phyloP scores from a whole-genome alignment of 148 eudicot genomes.

The Hydrangea macrophylla region DNA sequence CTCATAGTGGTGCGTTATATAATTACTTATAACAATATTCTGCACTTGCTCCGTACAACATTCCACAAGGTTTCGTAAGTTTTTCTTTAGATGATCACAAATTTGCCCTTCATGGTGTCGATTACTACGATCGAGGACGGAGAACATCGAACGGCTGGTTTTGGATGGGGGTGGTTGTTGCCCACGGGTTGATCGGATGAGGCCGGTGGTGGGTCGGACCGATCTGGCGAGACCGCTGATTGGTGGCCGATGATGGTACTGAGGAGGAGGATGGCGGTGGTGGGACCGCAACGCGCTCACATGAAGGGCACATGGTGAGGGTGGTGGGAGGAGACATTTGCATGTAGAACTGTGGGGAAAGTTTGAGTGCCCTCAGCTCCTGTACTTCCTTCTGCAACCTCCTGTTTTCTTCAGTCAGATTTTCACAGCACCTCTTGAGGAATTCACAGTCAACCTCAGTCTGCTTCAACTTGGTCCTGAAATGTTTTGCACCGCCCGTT shows the following conservation, averaged over 20 bases:
- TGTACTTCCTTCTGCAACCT: slow-evolving; percentile 67
- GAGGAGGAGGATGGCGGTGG: slow-evolving; percentile 24
- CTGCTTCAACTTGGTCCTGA: slow-evolving; percentile 77
- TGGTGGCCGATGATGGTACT: background rate
- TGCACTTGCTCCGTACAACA: background rate
- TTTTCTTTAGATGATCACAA: slow-evolving; percentile 15
- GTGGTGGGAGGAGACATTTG: slow-evolving; percentile 81
- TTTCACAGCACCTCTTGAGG: slow-evolving; percentile 56
- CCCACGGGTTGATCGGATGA: slow-evolving; percentile 50
- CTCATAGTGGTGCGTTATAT: background rate
- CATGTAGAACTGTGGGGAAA: slow-evolving; percentile 76
- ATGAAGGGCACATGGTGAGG: slow-evolving; percentile 80
- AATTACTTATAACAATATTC: background rate
- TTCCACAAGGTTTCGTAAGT: background rate
- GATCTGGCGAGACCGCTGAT: slow-evolving; percentile 11
- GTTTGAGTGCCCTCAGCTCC: slow-evolving; percentile 55
- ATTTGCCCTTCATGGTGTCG: slow-evolving; percentile 4
- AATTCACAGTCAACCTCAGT: slow-evolving; percentile 72
- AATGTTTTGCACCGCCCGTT: background rate
- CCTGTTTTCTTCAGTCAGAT: slow-evolving; percentile 69
- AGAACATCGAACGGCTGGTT: slow-evolving; percentile 31
- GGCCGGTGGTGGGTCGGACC: slow-evolving; percentile 28
- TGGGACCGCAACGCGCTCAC: slow-evolving; percentile 64
- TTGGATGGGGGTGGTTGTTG: slow-evolving; percentile 19
- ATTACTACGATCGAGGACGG: slow-evolving; percentile 30